phyloP scores from a whole-genome alignment of 371 early-diverging fungal species.

The Batkoa obscura region DNA sequence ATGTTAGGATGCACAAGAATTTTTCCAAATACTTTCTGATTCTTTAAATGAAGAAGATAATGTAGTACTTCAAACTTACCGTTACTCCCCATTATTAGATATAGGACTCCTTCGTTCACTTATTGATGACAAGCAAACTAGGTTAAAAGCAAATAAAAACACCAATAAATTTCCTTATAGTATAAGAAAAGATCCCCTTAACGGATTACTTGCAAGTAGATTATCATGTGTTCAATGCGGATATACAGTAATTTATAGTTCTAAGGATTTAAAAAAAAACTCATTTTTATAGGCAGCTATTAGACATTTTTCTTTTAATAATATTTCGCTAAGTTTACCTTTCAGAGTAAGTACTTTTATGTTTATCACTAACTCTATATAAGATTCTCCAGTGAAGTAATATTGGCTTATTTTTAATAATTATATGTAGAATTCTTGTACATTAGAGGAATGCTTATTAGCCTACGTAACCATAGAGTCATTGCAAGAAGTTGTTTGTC shows the following conservation, averaged over 20 bases:
- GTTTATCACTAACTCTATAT: neutral
- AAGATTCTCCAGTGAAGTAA: too few species aligned
- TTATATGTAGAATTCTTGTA: conserved; percentile 20
- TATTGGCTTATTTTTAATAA: neutral
- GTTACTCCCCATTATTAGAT: conserved; percentile 11
- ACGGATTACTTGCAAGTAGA: conserved; percentile 51
- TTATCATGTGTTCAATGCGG: conserved; percentile 61
- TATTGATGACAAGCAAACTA: conserved; percentile 1
- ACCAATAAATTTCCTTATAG: neutral
- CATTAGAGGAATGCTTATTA: conserved; percentile 40
- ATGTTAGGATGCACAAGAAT: conserved; percentile 77
- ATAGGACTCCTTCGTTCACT: conserved; percentile 9
- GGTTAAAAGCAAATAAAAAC: neutral
- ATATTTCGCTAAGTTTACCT: conserved; percentile 56
- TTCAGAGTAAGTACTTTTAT: conserved; percentile 15
- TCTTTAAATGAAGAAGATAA: conserved; percentile 52
- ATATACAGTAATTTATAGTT: conserved; percentile 28
- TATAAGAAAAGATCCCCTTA: conserved; percentile 33
- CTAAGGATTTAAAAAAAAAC: neutral
- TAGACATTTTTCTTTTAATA: conserved; percentile 66
- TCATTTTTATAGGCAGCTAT: conserved; percentile 30
- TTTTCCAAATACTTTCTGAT: conserved; percentile 70
- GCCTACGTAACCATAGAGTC: conserved; percentile 49
- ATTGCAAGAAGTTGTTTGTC: conserved; percentile 49
- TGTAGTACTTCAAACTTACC: conserved; percentile 6